Conservation (phyloP, 2,329 filamentous ascomycete species). For the Exserohilum rostratum region DNA sequence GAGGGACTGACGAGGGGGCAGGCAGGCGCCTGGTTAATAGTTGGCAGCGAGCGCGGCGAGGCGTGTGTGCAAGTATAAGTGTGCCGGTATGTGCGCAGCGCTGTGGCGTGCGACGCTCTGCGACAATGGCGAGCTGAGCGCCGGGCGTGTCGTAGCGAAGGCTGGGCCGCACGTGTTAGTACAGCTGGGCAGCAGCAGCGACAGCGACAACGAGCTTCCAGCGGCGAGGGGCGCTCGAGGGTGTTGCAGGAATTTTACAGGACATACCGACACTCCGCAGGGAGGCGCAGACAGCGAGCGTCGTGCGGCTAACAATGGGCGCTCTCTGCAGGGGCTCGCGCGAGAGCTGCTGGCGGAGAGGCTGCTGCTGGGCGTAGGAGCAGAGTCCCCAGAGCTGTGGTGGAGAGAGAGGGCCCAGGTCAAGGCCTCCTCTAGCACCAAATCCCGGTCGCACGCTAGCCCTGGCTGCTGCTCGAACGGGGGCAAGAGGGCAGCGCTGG, state of each 20-base stretch:
- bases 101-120: conserved; percentile 17
- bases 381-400: conserved; percentile 9
- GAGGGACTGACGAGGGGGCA: conserved; percentile 10
- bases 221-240: background rate
- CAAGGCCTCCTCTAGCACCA: conserved; percentile 17
- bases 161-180: conserved; percentile 19
- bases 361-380: conserved; percentile 10
- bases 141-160: conserved; percentile 16
- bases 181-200: conserved; percentile 5
- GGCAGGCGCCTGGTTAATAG: background rate
- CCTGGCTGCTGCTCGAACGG: background rate
- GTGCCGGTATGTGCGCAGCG: conserved; percentile 4
- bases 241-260: background rate
- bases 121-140: conserved; percentile 22
- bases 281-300: conserved; percentile 16
- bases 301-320: conserved; percentile 21
- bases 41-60: background rate
- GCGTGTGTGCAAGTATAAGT: background rate
- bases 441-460: conserved; percentile 21
- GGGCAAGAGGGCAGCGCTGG: no score
- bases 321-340: conserved; percentile 17
- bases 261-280: conserved; percentile 21
- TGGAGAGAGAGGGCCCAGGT: conserved; percentile 17
- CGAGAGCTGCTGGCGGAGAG: conserved; percentile 15
- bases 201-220: conserved; percentile 1